These are phyloP conservation scores for Aspergillus novofumigatus DNA, from an alignment of 2,329 filamentous ascomycete genomes.

Conservation along the genomic window DNA sequence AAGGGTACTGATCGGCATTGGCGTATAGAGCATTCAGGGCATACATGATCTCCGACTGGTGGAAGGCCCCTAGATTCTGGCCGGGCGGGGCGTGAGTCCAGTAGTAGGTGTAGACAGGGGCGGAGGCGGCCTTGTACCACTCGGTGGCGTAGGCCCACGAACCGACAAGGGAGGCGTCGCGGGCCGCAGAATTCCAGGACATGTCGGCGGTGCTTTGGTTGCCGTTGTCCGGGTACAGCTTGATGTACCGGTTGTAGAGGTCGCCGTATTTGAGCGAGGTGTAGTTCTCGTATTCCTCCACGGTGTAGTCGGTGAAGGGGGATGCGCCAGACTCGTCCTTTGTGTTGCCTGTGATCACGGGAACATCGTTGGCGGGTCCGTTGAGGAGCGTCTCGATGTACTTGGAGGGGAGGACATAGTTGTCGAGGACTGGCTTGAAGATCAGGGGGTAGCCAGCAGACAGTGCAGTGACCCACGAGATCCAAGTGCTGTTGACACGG, in stretches of 20 bases:
- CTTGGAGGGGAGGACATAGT: conserved; percentile 22
- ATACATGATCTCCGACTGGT: conserved; percentile 39
- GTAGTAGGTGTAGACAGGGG: conserved; percentile 34
- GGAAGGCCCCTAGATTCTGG: conserved; percentile 33
- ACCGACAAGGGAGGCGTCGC: conserved; percentile 21
- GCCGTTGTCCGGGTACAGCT: conserved; percentile 22
- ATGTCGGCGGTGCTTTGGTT: conserved; percentile 16
- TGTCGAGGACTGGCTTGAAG: conserved; percentile 26
- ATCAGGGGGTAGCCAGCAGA: conserved; percentile 24
- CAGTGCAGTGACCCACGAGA: conserved; percentile 28
- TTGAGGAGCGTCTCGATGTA: conserved; percentile 21
- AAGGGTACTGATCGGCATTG: conserved; percentile 16
- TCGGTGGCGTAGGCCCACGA: conserved; percentile 27
- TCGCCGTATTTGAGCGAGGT: conserved; percentile 31
- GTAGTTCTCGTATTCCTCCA: conserved; percentile 23
- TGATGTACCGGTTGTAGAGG: conserved; percentile 23
- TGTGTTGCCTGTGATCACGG: conserved; percentile 35
- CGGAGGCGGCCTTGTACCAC: conserved; percentile 23
- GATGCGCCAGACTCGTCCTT: conserved; percentile 30
- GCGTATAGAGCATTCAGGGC: conserved; percentile 35
- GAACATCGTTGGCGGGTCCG: conserved; percentile 32
- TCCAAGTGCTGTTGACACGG: conserved; percentile 20
- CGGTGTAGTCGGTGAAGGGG: conserved; percentile 18
- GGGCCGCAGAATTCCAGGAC: conserved; percentile 24
- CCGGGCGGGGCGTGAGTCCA: conserved; percentile 36